Evolutionary conservation across 129 eudicot genomes (phyloP).

Genomic region (Helichrysum umbraculigerum): DNA sequence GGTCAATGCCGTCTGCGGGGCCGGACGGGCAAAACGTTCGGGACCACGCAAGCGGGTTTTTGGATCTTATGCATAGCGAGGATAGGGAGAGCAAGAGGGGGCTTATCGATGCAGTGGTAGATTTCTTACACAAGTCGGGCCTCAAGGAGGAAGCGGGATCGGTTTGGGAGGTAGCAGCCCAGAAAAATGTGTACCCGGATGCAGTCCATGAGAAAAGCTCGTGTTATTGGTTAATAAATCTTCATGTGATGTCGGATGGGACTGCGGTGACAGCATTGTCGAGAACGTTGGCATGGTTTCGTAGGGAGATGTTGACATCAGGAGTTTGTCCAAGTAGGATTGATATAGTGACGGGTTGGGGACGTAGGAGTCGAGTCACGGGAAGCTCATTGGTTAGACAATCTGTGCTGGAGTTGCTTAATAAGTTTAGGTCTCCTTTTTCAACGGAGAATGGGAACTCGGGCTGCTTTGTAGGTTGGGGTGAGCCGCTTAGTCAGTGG

Average conservation of each 20-base stretch:
- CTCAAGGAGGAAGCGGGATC: slow-evolving; percentile 98
- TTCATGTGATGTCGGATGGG: slow-evolving; percentile 98
- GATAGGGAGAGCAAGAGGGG: slow-evolving; percentile 97
- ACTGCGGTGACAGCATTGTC: slow-evolving; percentile 98
- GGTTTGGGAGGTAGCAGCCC: slow-evolving; percentile 98
- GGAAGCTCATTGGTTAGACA: slow-evolving; percentile 87
- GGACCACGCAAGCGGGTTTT: slow-evolving; percentile 67
- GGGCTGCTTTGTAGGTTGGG: slow-evolving; percentile 97
- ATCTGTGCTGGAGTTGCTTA: slow-evolving; percentile 77
- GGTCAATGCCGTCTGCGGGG: slow-evolving; percentile 89
- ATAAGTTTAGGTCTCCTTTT: slow-evolving; percentile 72
- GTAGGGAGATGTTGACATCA: slow-evolving; percentile 60
- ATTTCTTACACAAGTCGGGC: slow-evolving; percentile 89
- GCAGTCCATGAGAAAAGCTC: slow-evolving; percentile 79
- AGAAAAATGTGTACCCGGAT: slow-evolving; percentile 92
- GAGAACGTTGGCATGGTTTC: slow-evolving; percentile 91
- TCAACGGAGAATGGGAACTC: slow-evolving; percentile 76
- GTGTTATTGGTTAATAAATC: slow-evolving; percentile 90
- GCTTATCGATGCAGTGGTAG: slow-evolving; percentile 85
- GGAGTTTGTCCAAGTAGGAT: slow-evolving; percentile 78
- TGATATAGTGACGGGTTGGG: slow-evolving; percentile 99
- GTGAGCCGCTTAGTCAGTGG: slow-evolving; percentile 90
- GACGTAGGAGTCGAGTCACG: slow-evolving; percentile 89
- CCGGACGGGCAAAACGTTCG: slow-evolving; percentile 90
- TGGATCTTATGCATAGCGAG: slow-evolving; percentile 98